phyloP scores from a whole-genome alignment of 768 basidiomycete genomes.

The Suillus luteus region DNA sequence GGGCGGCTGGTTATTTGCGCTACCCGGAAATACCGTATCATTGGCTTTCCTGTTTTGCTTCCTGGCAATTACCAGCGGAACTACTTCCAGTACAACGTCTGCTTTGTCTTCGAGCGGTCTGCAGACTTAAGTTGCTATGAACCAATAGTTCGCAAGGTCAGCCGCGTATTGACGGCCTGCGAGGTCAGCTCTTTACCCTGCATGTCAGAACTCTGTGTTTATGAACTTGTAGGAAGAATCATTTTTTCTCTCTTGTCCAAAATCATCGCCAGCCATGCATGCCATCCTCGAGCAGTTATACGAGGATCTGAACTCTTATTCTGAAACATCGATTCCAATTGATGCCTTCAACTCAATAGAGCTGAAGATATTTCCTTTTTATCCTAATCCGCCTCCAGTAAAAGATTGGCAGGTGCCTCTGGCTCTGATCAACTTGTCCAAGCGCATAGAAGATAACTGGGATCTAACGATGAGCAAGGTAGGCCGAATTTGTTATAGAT shows the following conservation, averaged over 20 bases:
- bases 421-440: slow-evolving; percentile 79
- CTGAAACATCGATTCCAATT: slow-evolving; percentile 90
- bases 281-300: slow-evolving; percentile 94
- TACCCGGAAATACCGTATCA: slow-evolving; percentile 78
- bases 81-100: slow-evolving; percentile 92
- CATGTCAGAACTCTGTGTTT: slow-evolving; percentile 8
- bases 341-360: slow-evolving; percentile 94
- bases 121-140: slow-evolving; percentile 96
- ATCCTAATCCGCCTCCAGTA: slow-evolving; percentile 88
- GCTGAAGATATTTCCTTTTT: slow-evolving; percentile 94
- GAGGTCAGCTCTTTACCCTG: slow-evolving; percentile 60
- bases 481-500: slow-evolving; percentile 7
- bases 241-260: slow-evolving; percentile 75
- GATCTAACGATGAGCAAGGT: slow-evolving; percentile 93
- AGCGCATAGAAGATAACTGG: slow-evolving; percentile 89
- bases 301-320: slow-evolving; percentile 96
- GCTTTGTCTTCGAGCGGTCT: slow-evolving; percentile 91
- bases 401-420: slow-evolving; percentile 96
- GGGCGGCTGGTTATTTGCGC: slow-evolving; percentile 88
- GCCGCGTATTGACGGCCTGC: slow-evolving; percentile 82
- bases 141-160: slow-evolving; percentile 92
- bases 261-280: slow-evolving; percentile 66
- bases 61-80: slow-evolving; percentile 78
- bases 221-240: slow-evolving; percentile 72
- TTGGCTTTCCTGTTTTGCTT: slow-evolving; percentile 88